Base-by-base conservation (phyloP, 768 basidiomycete genomes). In the Pisolithus microcarpus region DNA sequence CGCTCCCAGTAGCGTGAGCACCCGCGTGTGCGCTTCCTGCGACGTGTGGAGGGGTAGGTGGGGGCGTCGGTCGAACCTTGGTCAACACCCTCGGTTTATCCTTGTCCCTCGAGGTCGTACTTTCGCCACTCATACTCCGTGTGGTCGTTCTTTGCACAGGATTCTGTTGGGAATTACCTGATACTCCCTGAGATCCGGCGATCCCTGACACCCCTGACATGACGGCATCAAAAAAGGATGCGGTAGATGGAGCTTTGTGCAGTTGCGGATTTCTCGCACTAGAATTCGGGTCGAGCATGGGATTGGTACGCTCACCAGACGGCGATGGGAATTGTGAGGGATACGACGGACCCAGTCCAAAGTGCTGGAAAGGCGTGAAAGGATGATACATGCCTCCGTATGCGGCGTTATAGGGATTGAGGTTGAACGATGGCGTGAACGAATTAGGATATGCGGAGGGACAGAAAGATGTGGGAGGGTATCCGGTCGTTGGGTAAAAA, bases 31-130 rank as follows among this genome's bases (percentile, higher is more conserved):
- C 30, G 16, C 48, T 40, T n/a, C 52, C 62, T 16, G 37, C 28
- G 34, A 53, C 43, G 1, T 60, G 37, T 28, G 9, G 52, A 45
- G 55, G 61, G 26, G 60, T 58, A 39, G 61, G 60, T 38, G 70
- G 69, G 19, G 70, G 67, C n/a, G 58, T 55, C 8, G 66, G 66
- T 5, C 68, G 67, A 51, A 61, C 52, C 52, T 70, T 70, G n/a
- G 61, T 62, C 34, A 66, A 47, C 34, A 61, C 58, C 7, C 67
- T 61, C 34, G 45, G 61, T 4, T 62, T 64, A 18, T 21, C 45
- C n/a, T 21, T 46, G 31, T 46, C 45, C 34, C 18, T 31, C 23
- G 43, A 26, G 11, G n/a, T 2, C 28, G 30, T 18, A 28, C n/a
- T 46, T 19, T 43, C 43, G 24, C 24, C 30, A 11, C 28, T 34